Evolutionary conservation across 371 early-diverging fungal genomes (phyloP).

Genomic region (Funneliformis caledonium): DNA sequence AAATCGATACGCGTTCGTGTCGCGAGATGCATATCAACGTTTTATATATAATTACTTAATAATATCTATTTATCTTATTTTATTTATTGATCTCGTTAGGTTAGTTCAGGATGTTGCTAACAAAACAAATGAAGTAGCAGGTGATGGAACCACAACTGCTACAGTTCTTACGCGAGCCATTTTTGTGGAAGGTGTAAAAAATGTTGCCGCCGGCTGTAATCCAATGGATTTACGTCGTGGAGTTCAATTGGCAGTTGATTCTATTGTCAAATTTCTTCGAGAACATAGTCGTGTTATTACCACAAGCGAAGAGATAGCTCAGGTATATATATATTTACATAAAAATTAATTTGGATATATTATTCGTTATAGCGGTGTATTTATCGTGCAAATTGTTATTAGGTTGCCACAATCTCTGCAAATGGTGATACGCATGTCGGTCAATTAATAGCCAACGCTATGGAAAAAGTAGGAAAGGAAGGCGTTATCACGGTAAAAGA

Average conservation of each 20-base stretch:
- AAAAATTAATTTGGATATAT: neutral
- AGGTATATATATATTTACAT: constrained; percentile 52
- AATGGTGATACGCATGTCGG: constrained; percentile 98
- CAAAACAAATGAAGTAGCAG: constrained; percentile 98
- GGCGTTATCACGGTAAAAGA: constrained; percentile 99
- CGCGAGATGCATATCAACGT: neutral
- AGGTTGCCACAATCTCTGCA: constrained; percentile 97
- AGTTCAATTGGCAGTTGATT: constrained; percentile 91
- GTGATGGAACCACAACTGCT: constrained; percentile 99
- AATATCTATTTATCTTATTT: neutral
- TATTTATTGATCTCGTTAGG: constrained; percentile 47
- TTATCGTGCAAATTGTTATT: constrained; percentile 15
- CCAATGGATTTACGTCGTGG: constrained; percentile 98
- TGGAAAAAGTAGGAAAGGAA: constrained; percentile 99
- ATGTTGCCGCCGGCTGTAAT: constrained; percentile 98
- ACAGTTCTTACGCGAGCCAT: constrained; percentile 98
- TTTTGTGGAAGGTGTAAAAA: constrained; percentile 98
- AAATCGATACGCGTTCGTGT: neutral
- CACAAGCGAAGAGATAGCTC: constrained; percentile 93
- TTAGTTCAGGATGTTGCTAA: constrained; percentile 98
- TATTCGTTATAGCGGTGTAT: neutral
- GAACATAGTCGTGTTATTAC: constrained; percentile 89
- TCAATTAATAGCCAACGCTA: constrained; percentile 93
- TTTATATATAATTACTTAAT: neutral
- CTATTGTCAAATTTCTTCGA: constrained; percentile 86